Conservation (phyloP, 345 rosid species). For the Zanthoxylum bungeanum region DNA sequence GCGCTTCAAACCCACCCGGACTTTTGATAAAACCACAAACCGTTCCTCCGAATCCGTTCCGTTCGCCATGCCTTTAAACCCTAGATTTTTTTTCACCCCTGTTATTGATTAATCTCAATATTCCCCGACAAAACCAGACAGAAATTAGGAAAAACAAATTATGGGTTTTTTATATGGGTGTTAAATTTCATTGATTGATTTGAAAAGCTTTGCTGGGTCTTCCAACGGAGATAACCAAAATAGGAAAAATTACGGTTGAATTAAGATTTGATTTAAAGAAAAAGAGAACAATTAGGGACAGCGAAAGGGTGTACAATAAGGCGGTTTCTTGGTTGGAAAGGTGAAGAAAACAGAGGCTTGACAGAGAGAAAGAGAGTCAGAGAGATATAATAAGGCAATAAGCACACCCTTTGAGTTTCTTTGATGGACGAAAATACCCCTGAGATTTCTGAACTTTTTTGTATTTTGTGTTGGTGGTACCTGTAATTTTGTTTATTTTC, state of each 20-base stretch:
- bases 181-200: background rate
- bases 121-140: background rate
- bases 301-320: background rate
- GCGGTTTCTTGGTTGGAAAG: no score
- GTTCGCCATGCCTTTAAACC: slow-evolving; percentile 46
- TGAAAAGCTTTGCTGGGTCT: background rate
- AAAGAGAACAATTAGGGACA: background rate
- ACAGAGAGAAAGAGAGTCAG: no score
- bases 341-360: no score
- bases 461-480: background rate
- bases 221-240: background rate
- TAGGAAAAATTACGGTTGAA: slow-evolving; percentile 26
- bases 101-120: background rate
- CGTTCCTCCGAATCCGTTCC: slow-evolving; percentile 46
- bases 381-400: no score
- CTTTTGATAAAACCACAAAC: slow-evolving; percentile 47
- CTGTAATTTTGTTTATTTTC: background rate
- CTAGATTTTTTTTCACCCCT: background rate
- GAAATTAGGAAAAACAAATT: slow-evolving; percentile 1
- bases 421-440: slow-evolving; percentile 24
- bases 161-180: background rate
- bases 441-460: background rate
- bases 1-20: slow-evolving; percentile 76
- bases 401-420: background rate
- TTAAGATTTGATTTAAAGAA: slow-evolving; percentile 1